Percentiles rank a stretch among this genome's conserved stretches.
Conservation (phyloP, 805 yeast species). For the Zygosaccharomyces gambellarensis region DNA sequence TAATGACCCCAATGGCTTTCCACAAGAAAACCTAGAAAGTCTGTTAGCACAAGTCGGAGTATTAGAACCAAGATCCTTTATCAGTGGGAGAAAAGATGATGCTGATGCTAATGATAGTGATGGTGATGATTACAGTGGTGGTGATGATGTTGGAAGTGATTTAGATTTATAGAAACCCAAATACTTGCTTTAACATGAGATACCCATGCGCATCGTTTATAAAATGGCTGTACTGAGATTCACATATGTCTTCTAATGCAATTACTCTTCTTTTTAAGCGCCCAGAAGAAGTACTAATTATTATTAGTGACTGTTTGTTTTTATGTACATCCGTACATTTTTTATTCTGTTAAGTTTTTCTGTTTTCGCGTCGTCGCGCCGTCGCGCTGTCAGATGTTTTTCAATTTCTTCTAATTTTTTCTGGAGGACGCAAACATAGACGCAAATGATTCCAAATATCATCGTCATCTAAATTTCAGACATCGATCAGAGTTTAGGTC, state of each 20-base stretch:
- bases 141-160: neutral
- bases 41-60: slow-evolving; percentile 26
- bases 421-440: neutral
- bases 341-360: neutral
- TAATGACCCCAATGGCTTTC: slow-evolving; percentile 44
- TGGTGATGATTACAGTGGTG: neutral
- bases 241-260: neutral
- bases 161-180: neutral
- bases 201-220: neutral
- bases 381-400: neutral
- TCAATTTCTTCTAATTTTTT: neutral
- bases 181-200: neutral
- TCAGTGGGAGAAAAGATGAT: neutral
- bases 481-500: neutral
- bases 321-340: neutral
- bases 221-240: neutral
- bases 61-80: slow-evolving; percentile 3
- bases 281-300: neutral
- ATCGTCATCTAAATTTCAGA: neutral
- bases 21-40: slow-evolving; percentile 46
- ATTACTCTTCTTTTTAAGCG: neutral
- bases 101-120: neutral
- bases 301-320: neutral
- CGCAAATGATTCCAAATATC: neutral
- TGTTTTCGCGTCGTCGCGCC: slow-evolving; percentile 7